Base-by-base conservation (phyloP, 306 rosid species). In the Benincasa hispida region DNA sequence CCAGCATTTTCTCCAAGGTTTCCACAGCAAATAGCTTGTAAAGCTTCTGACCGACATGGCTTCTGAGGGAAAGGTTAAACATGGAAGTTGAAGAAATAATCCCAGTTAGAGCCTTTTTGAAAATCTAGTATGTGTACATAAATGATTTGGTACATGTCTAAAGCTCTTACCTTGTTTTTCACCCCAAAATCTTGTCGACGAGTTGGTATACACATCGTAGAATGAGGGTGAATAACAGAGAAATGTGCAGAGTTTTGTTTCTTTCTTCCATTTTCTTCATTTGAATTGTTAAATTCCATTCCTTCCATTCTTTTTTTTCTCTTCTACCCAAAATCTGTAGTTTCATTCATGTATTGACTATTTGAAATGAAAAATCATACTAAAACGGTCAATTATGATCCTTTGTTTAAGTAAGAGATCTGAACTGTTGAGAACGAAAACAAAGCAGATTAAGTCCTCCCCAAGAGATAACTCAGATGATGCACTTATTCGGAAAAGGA, bases 1-100 rank as follows among this genome's bases (percentile, higher is more conserved):
- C 74, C 25, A 88, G 57, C 59, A 47, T 47, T 63, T 79, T 79
- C 81, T 82, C 88, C 11, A 83, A 57, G 77, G 84, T 59, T 30
- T 80, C 80, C 28, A 66, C 81, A 21, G 30, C 77, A 27, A 65
- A 15, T 37, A 81, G 85, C 83, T 50, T 70, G 34, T 74, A 83
- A 74, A 83, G 76, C 34, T 66, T 30, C 6, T 10, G 51, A n/a
- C 45, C 42, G 53, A 32, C 35, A 32, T 32, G 35, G 35, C 35
- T 55, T 69, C 75, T 69, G 34, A 45, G 55, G 37, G 75, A 1
- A 60, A 60, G 25, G 27, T 18, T 17, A 50, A 48, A 25, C 15
- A 28, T 30, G 17, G 45, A 42, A 68, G 76, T 27, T 50, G 61
- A 17, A 51, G 30, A 80, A 55, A 48, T 22, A 53, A 57, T 75